A percentile compares a stretch with the other conserved stretches of the same genome.
These are phyloP conservation scores for Rhododendron vialii DNA, from an alignment of 148 eudicot species.

Conservation along the genomic window DNA sequence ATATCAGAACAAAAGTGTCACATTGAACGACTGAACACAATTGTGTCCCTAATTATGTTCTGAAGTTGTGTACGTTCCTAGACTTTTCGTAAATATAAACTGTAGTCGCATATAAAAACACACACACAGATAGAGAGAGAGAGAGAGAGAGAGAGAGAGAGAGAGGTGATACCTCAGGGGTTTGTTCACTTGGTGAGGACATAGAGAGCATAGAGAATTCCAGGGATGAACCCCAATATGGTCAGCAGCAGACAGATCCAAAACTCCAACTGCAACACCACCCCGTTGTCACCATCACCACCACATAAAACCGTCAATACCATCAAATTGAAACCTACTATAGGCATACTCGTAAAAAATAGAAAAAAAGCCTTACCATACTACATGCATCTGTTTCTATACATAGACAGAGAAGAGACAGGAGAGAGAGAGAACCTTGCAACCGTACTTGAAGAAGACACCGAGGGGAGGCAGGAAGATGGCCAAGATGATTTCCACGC, in stretches of 20 bases:
- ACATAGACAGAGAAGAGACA: not conserved
- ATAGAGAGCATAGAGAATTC: slow-evolving; percentile 45
- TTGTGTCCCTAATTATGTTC: no score
- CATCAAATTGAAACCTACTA: not conserved
- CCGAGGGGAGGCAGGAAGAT: slow-evolving; percentile 61
- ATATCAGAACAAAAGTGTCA: no score
- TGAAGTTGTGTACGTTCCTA: no score
- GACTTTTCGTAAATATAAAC: no score
- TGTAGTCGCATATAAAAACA: no score
- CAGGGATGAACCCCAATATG: slow-evolving; percentile 40
- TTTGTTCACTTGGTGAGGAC: slow-evolving; percentile 36
- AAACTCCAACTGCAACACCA: slow-evolving; percentile 33
- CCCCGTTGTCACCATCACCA: not conserved
- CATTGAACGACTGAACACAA: no score
- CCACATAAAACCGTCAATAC: not conserved
- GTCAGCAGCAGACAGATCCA: slow-evolving; percentile 54
- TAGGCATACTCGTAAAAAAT: no score
- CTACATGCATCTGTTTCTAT: no score
- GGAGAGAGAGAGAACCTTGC: slow-evolving; percentile 20
- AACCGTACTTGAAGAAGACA: slow-evolving; percentile 46
- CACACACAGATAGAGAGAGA: not conserved
- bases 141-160: no score
- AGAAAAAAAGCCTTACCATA: no score
- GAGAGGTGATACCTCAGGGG: not conserved
- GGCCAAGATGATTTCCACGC: slow-evolving; percentile 44